Conservation (phyloP, 2,329 filamentous ascomycete genomes). For the Penicillium sp. region DNA sequence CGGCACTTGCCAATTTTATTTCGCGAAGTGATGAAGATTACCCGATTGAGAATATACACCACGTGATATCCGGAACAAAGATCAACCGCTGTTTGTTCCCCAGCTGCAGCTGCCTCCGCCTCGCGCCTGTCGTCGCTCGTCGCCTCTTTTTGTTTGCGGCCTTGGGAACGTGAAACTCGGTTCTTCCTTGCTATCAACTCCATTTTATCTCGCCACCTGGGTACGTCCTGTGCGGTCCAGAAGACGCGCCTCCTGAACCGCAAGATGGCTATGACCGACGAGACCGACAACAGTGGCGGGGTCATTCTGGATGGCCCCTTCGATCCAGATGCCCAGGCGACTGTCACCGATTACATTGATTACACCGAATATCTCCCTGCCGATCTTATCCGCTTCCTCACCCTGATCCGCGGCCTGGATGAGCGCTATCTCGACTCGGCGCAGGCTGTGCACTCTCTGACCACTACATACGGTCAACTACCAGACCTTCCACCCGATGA, state of each 20-base stretch:
- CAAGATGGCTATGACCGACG: conserved; percentile 39
- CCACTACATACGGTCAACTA: conserved; percentile 45
- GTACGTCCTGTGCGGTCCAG: conserved; percentile 5
- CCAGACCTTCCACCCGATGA: conserved; percentile 47
- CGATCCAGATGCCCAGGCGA: conserved; percentile 62
- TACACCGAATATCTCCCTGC: conserved; percentile 66
- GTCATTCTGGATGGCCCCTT: conserved; percentile 48
- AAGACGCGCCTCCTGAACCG: conserved; percentile 9
- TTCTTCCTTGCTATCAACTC: not conserved
- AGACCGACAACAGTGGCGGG: conserved; percentile 41
- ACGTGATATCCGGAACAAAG: conserved; percentile 10
- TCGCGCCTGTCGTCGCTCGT: not conserved
- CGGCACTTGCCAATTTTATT: too few species aligned
- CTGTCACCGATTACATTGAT: conserved; percentile 63
- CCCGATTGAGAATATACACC: conserved; percentile 1
- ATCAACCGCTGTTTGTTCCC: conserved; percentile 12
- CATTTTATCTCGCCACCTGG: conserved; percentile 1
- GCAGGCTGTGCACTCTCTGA: conserved; percentile 41
- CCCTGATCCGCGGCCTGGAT: conserved; percentile 53
- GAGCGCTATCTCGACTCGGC: conserved; percentile 43
- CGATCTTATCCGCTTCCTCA: conserved; percentile 59
- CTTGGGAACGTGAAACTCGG: not conserved
- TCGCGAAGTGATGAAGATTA: conserved; percentile 49
- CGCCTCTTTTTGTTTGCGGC: not conserved
- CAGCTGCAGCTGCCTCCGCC: conserved; percentile 6